Base-by-base conservation (phyloP, 2,329 filamentous ascomycete genomes). In the Myriangium duriaei region DNA sequence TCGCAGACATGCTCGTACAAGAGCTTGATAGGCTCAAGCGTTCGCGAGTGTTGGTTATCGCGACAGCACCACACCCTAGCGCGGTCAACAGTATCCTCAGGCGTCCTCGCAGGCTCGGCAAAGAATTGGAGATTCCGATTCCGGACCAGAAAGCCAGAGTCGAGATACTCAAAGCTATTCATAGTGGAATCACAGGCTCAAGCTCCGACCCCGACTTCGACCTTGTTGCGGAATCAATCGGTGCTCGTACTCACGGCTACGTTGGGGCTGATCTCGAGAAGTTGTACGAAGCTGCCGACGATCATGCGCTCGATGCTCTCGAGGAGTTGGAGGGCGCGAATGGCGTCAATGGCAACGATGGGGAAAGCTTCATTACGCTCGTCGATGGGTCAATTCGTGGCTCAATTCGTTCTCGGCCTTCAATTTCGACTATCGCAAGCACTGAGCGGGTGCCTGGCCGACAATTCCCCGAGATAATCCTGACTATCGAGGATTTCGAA, bases 221-320 rank as follows among this genome's bases (percentile, higher is more conserved):
- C 3, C 59, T 60, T 1, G 62, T 75, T 7, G 60, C 85, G 12
- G 60, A 68, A 3, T 62, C 68, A 12, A 62, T 93, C 30, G 79
- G 79, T 30, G 73, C 81, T 44, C 74, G 76, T 40, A 92, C 87
- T 0, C 86, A 95, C 51, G 88, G 87, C 3, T 95, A 84, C 56
- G 92, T 84, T 19, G 81, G 81, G 4, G 71, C 72, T 1, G 87
- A 95, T 54, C 64, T 95, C 1, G 63, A 66, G n/a, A 71, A 69
- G 11, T 64, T 95, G 0, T 64, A 81, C 33, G 60, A 69, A 33
- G 57, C 67, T 31, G 71, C 76, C 56, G 63, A 51, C 49, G 61
- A 60, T 21, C 51, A 57, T 42, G 58, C 51, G 17, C 41, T 53
- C 15, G 42, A 54, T 30, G 51, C 49, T 42, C 44, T 42, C 56